A percentile compares a stretch with the other conserved stretches of the same genome.
These are phyloP conservation scores for Echium plantagineum DNA, from an alignment of 257 asterid species.

Conservation along the genomic window DNA sequence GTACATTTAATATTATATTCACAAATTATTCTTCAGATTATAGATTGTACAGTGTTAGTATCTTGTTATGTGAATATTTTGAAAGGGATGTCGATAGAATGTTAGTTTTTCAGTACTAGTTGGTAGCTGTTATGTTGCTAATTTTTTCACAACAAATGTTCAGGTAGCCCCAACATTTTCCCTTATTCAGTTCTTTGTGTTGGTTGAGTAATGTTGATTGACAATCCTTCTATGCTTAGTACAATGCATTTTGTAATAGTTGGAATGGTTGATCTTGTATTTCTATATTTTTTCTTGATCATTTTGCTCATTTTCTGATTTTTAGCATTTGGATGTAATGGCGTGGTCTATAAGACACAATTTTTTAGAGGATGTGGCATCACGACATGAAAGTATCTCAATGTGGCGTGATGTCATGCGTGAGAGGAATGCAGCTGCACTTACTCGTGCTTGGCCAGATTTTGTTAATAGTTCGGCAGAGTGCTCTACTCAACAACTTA, in stretches of 20 bases:
- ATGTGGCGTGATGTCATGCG: constrained; percentile 54
- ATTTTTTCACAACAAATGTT: background rate
- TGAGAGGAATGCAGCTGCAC: constrained; percentile 69
- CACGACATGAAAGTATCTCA: constrained; percentile 39
- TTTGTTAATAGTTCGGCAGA: constrained; percentile 23
- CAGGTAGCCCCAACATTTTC: background rate
- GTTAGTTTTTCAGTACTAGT: background rate
- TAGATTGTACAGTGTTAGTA: background rate
- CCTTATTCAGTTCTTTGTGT: background rate
- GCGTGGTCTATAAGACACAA: constrained; percentile 79
- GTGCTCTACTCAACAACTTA: constrained; percentile 20
- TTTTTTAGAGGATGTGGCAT: constrained; percentile 50
- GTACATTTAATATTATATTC: background rate
- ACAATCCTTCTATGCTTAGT: background rate
- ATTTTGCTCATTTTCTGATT: constrained; percentile 1
- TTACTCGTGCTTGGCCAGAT: constrained; percentile 77
- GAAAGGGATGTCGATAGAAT: background rate
- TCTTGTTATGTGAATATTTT: background rate
- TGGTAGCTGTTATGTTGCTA: background rate
- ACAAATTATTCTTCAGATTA: background rate
- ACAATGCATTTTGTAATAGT: background rate
- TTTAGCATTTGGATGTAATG: constrained; percentile 84
- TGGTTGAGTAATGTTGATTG: background rate
- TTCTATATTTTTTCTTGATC: constrained; percentile 1
- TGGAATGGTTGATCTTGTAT: background rate